A percentile compares a stretch with the other conserved stretches of the same genome.
These are phyloP conservation scores for Chalciporus sphaerocephalus DNA, from an alignment of 768 basidiomycete genomes.

Conservation along the genomic window DNA sequence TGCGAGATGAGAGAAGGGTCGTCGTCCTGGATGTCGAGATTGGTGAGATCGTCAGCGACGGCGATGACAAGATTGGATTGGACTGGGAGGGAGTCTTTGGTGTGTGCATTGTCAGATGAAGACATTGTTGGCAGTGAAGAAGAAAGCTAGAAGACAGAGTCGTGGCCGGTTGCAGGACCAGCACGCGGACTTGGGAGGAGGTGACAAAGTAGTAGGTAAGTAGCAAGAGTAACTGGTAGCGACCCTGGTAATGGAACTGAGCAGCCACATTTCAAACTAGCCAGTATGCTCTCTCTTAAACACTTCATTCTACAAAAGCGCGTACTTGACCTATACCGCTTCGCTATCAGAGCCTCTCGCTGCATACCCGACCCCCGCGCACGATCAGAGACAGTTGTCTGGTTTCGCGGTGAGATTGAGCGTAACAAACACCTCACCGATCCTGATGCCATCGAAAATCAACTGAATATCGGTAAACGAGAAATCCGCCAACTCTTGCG, in stretches of 20 bases:
- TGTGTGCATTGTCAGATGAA: conserved; percentile 21
- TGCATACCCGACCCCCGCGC: conserved; percentile 56
- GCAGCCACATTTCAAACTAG: conserved; percentile 11
- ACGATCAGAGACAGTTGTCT: conserved; percentile 61
- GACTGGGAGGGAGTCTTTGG: conserved; percentile 15
- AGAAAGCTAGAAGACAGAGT: conserved; percentile 9
- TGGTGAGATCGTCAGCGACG: conserved; percentile 31
- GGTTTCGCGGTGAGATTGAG: conserved; percentile 74
- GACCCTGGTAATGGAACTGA: too few species aligned
- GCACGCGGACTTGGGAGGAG: conserved; percentile 12
- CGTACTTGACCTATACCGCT: conserved; percentile 59
- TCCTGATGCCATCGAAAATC: conserved; percentile 57
- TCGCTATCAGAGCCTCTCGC: conserved; percentile 64
- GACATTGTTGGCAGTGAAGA: conserved; percentile 31
- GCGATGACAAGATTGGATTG: conserved; percentile 24
- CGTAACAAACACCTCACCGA: conserved; percentile 55
- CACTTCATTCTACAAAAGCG: conserved; percentile 70
- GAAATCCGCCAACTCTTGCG: conserved; percentile 60
- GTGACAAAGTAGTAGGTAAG: conserved; percentile 2
- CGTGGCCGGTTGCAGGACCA: conserved; percentile 8
- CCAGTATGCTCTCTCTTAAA: conserved; percentile 49
- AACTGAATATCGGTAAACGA: conserved; percentile 49
- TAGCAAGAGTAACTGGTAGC: too few species aligned
- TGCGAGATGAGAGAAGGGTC: conserved; percentile 10
- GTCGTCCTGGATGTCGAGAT: conserved; percentile 27